Conservation (phyloP, 1,139 yeast species). For the Yamadazyma triangularis region DNA sequence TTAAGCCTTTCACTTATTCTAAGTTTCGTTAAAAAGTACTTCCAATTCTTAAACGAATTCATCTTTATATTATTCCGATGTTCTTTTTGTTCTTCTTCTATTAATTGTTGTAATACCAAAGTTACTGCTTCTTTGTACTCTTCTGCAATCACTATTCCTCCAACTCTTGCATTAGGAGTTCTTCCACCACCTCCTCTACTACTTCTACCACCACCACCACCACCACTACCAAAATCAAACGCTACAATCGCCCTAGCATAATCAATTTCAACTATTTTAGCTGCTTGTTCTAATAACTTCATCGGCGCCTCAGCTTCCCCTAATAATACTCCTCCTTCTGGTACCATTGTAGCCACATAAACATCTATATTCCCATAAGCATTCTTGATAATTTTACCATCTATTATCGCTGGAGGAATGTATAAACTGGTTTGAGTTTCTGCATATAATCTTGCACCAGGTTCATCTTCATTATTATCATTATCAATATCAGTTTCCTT, state of each 20-base stretch:
- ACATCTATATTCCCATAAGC: constrained; percentile 81
- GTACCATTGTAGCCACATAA: constrained; percentile 75
- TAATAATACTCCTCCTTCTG: constrained; percentile 64
- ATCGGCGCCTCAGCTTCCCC: constrained; percentile 24
- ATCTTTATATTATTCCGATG: constrained; percentile 41
- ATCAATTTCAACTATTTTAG: constrained; percentile 63
- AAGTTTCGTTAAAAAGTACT: constrained; percentile 62
- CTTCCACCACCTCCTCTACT: constrained; percentile 21
- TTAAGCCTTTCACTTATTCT: constrained; percentile 69
- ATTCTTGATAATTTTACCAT: constrained; percentile 71
- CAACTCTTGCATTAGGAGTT: constrained; percentile 59
- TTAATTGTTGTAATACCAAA: constrained; percentile 50
- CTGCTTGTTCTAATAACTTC: constrained; percentile 62
- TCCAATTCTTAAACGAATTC: constrained; percentile 69
- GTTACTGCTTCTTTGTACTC: constrained; percentile 65
- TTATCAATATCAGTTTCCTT: constrained; percentile 25
- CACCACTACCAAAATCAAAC: constrained; percentile 57
- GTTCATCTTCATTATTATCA: constrained; percentile 49
- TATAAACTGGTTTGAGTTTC: constrained; percentile 72
- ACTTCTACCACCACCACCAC: constrained; percentile 10
- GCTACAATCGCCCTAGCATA: constrained; percentile 87
- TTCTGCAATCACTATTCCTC: constrained; percentile 71
- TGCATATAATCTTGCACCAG: constrained; percentile 58
- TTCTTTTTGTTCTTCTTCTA: constrained; percentile 52
- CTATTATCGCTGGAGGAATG: constrained; percentile 57